Conservation (phyloP, 441 rosid genomes). For the Erodium moschatum region DNA sequence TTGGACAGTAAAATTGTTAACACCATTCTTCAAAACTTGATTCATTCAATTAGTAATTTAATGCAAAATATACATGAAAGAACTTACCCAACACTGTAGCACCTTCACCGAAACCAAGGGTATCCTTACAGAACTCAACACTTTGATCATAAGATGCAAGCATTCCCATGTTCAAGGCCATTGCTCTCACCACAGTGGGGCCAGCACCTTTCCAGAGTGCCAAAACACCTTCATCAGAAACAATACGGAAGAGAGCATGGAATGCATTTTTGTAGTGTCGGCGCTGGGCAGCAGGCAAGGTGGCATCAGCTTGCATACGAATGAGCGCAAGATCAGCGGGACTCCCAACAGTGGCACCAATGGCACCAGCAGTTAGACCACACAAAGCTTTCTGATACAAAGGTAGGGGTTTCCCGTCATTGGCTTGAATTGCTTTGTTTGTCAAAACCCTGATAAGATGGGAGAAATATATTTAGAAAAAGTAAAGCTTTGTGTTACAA, state of each 20-base stretch:
- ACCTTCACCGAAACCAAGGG: constrained; percentile 61
- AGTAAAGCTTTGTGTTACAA: not conserved
- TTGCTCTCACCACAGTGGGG: constrained; percentile 89
- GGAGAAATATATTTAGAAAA: too few species aligned
- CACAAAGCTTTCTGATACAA: constrained; percentile 92
- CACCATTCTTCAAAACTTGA: too few species aligned
- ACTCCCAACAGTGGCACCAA: constrained; percentile 79
- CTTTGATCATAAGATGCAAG: constrained; percentile 96
- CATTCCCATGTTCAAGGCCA: constrained; percentile 99
- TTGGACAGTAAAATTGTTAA: too few species aligned
- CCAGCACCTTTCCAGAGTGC: constrained; percentile 99
- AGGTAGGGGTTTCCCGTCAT: constrained; percentile 91
- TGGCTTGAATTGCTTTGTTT: constrained; percentile 72
- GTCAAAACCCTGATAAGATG: constrained; percentile 55
- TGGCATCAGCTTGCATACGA: constrained; percentile 98
- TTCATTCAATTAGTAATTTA: too few species aligned
- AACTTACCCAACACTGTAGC: constrained; percentile 65
- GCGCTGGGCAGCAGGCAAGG: constrained; percentile 84
- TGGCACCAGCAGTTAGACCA: constrained; percentile 96
- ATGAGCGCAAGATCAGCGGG: constrained; percentile 96
- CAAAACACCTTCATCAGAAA: constrained; percentile 75
- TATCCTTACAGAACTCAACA: constrained; percentile 77
- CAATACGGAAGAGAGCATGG: constrained; percentile 78
- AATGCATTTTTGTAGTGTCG: constrained; percentile 80
- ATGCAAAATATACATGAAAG: not conserved